These are phyloP conservation scores for Eutrema japonicum DNA, from an alignment of 345 rosid genomes.

Conservation along the genomic window DNA sequence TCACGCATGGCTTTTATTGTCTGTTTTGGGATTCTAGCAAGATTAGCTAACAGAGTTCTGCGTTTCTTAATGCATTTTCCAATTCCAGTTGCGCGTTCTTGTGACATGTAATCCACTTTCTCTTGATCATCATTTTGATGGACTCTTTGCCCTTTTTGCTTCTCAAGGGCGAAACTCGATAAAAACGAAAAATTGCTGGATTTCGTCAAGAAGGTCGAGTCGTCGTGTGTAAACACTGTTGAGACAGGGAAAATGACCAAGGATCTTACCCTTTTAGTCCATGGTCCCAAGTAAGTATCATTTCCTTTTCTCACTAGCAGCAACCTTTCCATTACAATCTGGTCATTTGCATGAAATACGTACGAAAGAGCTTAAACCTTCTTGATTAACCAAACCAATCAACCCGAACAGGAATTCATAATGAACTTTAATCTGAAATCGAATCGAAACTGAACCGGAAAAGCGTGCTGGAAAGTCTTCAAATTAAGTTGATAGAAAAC, in stretches of 20 bases:
- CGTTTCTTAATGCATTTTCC: constrained; percentile 12
- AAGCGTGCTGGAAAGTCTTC: neutral
- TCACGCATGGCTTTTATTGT: neutral
- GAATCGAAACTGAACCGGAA: neutral
- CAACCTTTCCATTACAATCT: constrained; percentile 20
- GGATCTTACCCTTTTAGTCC: constrained; percentile 87
- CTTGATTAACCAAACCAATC: neutral
- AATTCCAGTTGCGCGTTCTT: neutral
- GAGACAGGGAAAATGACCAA: constrained; percentile 95
- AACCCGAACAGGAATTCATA: neutral
- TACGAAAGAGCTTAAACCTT: neutral
- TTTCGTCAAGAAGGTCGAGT: constrained; percentile 84
- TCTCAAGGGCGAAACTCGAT: constrained; percentile 85
- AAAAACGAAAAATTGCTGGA: constrained; percentile 67
- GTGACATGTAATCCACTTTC: constrained; percentile 7
- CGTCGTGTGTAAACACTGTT: constrained; percentile 81
- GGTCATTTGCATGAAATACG: constrained; percentile 14
- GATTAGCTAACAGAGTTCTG: neutral
- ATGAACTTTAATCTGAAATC: neutral
- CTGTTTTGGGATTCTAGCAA: constrained; percentile 26
- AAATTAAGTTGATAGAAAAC: neutral
- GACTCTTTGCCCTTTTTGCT: neutral
- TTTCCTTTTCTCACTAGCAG: constrained; percentile 21
- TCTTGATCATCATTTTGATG: constrained; percentile 3
- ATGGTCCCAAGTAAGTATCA: constrained; percentile 75